These are phyloP conservation scores for Paecilomyces dactylethromorphus DNA, from an alignment of 2,329 filamentous ascomycete species.

Conservation along the genomic window DNA sequence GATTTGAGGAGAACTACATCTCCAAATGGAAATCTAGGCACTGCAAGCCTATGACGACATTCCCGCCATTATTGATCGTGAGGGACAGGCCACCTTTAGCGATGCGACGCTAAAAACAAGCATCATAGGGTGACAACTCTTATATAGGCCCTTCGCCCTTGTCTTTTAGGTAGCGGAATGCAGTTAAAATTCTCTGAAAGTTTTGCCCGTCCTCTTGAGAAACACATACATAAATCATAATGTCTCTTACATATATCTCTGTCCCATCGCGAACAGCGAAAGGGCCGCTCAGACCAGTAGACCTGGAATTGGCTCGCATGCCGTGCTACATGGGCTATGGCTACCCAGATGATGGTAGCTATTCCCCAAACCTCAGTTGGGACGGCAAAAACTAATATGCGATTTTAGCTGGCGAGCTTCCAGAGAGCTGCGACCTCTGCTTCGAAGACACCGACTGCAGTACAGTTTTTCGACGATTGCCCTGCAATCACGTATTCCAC, in stretches of 20 bases:
- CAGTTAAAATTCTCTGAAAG: not conserved
- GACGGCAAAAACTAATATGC: not conserved
- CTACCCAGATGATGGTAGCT: not conserved
- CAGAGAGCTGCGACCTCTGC: not conserved
- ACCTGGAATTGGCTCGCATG: not conserved
- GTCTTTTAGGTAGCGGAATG: not conserved
- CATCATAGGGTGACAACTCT: not conserved
- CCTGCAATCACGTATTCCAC: not conserved
- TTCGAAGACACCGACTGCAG: not conserved
- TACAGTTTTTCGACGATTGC: not conserved
- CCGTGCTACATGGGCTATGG: not conserved
- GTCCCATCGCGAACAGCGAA: not conserved
- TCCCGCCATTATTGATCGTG: not conserved
- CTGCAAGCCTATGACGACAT: not conserved
- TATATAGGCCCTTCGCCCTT: not conserved
- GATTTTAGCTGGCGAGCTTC: not conserved
- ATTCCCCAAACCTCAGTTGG: not conserved
- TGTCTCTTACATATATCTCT: not conserved
- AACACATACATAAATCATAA: not conserved
- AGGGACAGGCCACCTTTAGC: not conserved
- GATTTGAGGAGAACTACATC: not conserved
- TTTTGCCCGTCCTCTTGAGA: not conserved
- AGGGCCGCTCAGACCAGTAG: not conserved
- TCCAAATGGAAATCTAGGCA: not conserved
- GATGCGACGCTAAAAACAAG: not conserved